Base-by-base conservation (phyloP, 352 stramenopile species). In the Nothophytophthora sp. region DNA sequence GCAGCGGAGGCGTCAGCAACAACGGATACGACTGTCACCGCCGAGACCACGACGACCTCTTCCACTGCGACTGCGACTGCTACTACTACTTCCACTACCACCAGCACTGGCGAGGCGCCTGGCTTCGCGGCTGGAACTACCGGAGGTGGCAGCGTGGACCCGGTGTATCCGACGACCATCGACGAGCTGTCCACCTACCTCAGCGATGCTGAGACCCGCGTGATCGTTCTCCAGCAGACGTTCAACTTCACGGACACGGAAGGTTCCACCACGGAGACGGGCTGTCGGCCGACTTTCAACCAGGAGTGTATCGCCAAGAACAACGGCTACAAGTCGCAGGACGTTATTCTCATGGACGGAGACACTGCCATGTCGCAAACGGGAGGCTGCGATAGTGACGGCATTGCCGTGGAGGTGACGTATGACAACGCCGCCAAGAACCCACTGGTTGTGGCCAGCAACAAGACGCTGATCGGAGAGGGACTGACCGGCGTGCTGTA, bases 401-500 rank as follows among this genome's bases (percentile, higher is more conserved):
- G 57, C 22, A 20, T 50, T 3, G 16, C 10, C 4, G 38, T 61
- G 12, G 35, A 19, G 0, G 44, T 77, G 28, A 59, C 59, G n/a
- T 77, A 70, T 46, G 63, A 73, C 36, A 27, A 63, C 32, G 62
- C 63, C 1, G 63, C 23, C 32, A 29, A 60, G 39, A 69, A 58
- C 36, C 50, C 65, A 0, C 25, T 75, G 13, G 15, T 51, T 1
- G 42, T 71, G 6, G 35, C 13, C 11, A 19, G 19, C 42, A 60
- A 70, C 60, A 75, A 75, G 53, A 75, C 65, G 8, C 22, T 75
- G 1, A 55, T 61, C 36, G 65, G 65, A 8, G 54, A 64, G 28
- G 65, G 60, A n/a, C 46, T 30, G 12, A 63, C 44, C 11, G 60
- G 55, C n/a, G 50, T 67, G 39, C 54, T 74, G 29, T 38, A 64